Base-by-base conservation (phyloP, 2,329 filamentous ascomycete species). In the Penicillium sp. region DNA sequence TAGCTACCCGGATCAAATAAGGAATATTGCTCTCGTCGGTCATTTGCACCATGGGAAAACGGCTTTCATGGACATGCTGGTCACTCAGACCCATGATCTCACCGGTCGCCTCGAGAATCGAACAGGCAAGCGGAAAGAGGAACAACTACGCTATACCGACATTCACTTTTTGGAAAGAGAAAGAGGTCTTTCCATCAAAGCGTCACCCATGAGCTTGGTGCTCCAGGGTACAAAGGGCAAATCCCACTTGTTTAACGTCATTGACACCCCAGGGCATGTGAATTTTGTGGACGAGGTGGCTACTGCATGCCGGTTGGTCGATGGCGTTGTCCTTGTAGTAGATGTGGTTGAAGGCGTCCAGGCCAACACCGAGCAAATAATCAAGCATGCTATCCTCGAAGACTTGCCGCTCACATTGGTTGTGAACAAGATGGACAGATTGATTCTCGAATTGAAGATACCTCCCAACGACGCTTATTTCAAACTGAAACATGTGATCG, bases 261-360 rank as follows among this genome's bases (percentile, higher is more conserved):
- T 98, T 51, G 93, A 98, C 71, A 98, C 93, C 1, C 93, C 93
- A 0, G 93, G 93, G 6, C 93, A 98, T 67, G 93, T 97, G 64
- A 96, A 98, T 69, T 98, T 98, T 67, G 91, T 94, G 35, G 93
- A 98, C 66, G 93, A 98, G 69, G 88, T 98, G 33, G 93, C 93
- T 8, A 84, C 89, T 4, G 85, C 89, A 0, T 75, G 95, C 61
- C 82, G 93, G 37, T 72, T 98, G 45, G 90, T 87, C 4, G 93
- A 98, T 65, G 93, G 93, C 52, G 83, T 97, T 22, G 91, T 94
- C 45, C 74, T 98, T 43, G 85, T 98, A 12, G 90, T 98, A 15
- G 93, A 98, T 67, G 88, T 96, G 19, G 88, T 98, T 1, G 93
- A 98, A 69, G 93, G 93, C 15, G 90, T 98, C n/a, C 93, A 97